Conservation (phyloP, 1,284 basidiomycete species). For the Leucoagaricus sp. region DNA sequence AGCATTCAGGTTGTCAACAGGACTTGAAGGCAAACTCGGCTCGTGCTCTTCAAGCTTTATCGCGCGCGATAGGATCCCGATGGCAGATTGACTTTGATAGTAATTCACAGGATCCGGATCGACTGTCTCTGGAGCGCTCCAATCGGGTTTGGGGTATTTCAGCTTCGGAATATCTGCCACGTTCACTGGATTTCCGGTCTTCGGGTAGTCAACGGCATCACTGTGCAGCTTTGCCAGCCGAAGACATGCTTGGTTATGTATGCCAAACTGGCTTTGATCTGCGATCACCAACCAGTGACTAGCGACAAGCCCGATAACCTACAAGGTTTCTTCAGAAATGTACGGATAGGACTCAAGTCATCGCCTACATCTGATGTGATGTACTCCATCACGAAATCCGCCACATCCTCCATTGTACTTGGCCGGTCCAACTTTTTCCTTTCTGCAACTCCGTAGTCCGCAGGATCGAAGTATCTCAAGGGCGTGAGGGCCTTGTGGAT, state of each 20-base stretch:
- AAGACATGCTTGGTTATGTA: slow-evolving; percentile 61
- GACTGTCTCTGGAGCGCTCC: slow-evolving; percentile 63
- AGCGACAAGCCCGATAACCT: slow-evolving; percentile 62
- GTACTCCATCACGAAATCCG: slow-evolving; percentile 73
- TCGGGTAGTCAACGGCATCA: slow-evolving; percentile 70
- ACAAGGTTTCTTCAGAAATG: neutral
- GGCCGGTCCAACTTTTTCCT: slow-evolving; percentile 42
- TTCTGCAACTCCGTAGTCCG: slow-evolving; percentile 48
- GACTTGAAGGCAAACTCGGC: neutral
- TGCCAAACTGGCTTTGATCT: slow-evolving; percentile 58
- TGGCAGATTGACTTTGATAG: slow-evolving; percentile 53
- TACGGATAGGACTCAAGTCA: neutral
- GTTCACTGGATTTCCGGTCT: slow-evolving; percentile 60
- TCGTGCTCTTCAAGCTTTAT: slow-evolving; percentile 41
- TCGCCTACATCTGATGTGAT: slow-evolving; percentile 60
- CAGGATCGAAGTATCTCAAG: slow-evolving; percentile 37
- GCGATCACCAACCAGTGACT: slow-evolving; percentile 66
- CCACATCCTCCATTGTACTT: slow-evolving; percentile 68
- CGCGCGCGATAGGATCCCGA: slow-evolving; percentile 56
- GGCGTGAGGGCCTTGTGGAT: slow-evolving; percentile 33
- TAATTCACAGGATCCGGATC: slow-evolving; percentile 26
- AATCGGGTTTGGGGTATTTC: slow-evolving; percentile 51
- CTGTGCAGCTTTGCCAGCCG: slow-evolving; percentile 66
- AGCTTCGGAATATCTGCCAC: slow-evolving; percentile 49
- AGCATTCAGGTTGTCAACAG: neutral